Percentiles rank a stretch among this genome's conserved stretches.
Conservation (phyloP, 2,329 filamentous ascomycete genomes). For the Penicillium sp. region DNA sequence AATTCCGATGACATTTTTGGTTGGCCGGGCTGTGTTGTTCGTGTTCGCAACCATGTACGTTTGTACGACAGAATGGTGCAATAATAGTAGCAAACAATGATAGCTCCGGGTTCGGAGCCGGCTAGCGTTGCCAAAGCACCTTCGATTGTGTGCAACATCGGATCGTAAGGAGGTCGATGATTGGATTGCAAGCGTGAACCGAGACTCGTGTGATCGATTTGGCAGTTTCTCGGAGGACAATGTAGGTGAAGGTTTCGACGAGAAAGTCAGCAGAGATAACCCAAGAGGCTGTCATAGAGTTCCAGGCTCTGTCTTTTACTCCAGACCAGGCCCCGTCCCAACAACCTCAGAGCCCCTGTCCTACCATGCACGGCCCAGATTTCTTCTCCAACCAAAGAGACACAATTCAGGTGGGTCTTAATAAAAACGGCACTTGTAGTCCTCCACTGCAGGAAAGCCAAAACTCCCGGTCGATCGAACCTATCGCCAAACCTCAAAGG, state of each 20-base stretch:
- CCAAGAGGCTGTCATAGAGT: not conserved
- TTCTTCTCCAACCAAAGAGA: not conserved
- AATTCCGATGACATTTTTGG: not conserved
- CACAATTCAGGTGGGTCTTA: not conserved
- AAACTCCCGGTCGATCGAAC: not conserved
- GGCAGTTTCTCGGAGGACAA: not conserved
- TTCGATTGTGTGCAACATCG: not conserved
- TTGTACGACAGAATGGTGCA: not conserved
- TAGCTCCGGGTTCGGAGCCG: not conserved
- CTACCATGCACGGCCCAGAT: not conserved
- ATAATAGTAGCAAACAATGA: not conserved
- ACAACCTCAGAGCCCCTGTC: not conserved
- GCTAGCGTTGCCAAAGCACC: not conserved
- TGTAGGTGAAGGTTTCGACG: not conserved
- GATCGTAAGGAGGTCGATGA: not conserved
- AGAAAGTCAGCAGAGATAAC: not conserved
- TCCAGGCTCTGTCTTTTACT: too few relatives aligned
- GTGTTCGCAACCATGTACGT: not conserved
- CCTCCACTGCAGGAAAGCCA: not conserved
- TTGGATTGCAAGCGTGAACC: not conserved
- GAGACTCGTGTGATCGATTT: not conserved
- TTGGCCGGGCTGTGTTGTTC: not conserved
- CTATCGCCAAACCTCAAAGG: not conserved
- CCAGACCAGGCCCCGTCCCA: too few relatives aligned
- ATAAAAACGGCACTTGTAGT: not conserved